phyloP scores from a whole-genome alignment of 345 rosid genomes.

The Pistacia atlantica region DNA sequence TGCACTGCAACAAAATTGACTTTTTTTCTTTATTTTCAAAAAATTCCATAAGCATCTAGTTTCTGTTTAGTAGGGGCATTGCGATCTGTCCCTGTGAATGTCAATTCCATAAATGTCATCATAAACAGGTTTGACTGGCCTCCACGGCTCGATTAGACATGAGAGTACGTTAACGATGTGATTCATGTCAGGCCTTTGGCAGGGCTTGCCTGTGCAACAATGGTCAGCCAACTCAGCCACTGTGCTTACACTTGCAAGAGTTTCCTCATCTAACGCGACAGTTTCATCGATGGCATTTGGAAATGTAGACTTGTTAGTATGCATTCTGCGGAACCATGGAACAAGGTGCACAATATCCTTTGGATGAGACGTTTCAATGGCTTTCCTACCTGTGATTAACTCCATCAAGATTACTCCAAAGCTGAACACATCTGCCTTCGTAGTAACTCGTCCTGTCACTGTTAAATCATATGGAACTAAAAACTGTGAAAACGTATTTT shows the following conservation, averaged over 20 bases:
- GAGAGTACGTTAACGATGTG: constrained; percentile 66
- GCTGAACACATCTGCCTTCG: constrained; percentile 11
- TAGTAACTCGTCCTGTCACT: constrained; percentile 12
- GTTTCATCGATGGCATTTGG: constrained; percentile 49
- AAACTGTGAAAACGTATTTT: no score
- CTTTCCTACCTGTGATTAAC: constrained; percentile 13
- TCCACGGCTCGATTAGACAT: constrained; percentile 61
- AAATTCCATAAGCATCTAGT: no score
- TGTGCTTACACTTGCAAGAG: constrained; percentile 10
- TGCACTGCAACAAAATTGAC: no score
- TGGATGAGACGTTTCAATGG: neutral
- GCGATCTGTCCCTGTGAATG: no score
- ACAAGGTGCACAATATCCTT: constrained; percentile 55
- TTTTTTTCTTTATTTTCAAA: no score
- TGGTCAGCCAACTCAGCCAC: constrained; percentile 73
- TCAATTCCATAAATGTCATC: constrained; percentile 33
- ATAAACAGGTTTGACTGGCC: constrained; percentile 59
- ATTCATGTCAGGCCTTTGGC: constrained; percentile 53
- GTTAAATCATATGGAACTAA: no score
- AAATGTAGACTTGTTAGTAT: constrained; percentile 47
- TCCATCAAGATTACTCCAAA: constrained; percentile 12
- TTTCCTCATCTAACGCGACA: constrained; percentile 51
- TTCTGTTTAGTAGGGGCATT: no score
- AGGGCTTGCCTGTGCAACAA: constrained; percentile 64
- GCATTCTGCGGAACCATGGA: constrained; percentile 74